Base-by-base conservation (phyloP, 768 basidiomycete species). In the Trametes sanguinea region DNA sequence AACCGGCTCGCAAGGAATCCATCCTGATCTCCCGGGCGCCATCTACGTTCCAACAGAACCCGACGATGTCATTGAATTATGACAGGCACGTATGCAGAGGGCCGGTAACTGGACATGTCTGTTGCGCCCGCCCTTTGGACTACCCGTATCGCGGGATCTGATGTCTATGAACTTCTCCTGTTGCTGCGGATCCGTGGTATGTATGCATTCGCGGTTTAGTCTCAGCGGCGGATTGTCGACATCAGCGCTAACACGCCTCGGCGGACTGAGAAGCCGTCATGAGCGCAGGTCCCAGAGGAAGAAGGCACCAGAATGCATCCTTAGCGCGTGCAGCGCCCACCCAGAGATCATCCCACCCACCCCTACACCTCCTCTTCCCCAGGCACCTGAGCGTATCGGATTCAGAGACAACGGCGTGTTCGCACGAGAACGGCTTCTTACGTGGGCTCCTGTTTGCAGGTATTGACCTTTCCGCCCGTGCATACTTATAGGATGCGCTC, bases 401-500 rank as follows among this genome's bases (percentile, higher is more conserved):
- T 30, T 27, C 30, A 29, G 13, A 50, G 2, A 35, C 50, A n/a
- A 51, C 16, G 50, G 32, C 50, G 2, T 35, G 33, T 51, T 51
- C 50, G 33, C 50, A 51, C 50, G 50, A 33, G 33, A 37, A 51
- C 35, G 50, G 33, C 32, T 51, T 51, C 32, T 51, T 51, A 51
- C 50, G 50, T 51, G 50, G 32, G 50, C 33, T 17, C 50, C 32
- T 51, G 14, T 51, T 51, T 51, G 50, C 50, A 33, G 50, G 6
- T 35, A 51, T 51, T 51, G 50, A 35, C n/a, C 50, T 30, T 27
- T 32, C 33, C 50, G 3, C 35, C 32, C 50, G 16, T 35, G n/a
- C 33, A 51, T 35, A 16, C 50, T 6, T 35, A 51, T 51, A 51
- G 33, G 32, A 51, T 37, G 2, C 35, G 35, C 35, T 37, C 33